Evolutionary conservation across 306 rosid species (phyloP).

Genomic region (Rubus idaeus): DNA sequence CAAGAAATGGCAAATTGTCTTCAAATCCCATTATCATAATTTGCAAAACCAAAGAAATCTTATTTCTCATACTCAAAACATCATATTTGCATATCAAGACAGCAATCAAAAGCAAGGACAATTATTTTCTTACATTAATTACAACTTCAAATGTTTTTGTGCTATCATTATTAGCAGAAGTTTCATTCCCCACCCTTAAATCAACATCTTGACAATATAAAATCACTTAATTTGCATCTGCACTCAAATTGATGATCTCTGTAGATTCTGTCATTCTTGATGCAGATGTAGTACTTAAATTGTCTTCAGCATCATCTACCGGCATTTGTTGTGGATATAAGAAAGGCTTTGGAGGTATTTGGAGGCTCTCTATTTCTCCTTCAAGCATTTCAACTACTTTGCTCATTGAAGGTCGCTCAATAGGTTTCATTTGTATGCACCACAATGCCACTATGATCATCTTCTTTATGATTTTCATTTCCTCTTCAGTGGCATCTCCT

Average conservation of each 20-base stretch:
- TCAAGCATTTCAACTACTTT: background rate
- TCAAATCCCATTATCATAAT: no score
- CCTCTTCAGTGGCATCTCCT: background rate
- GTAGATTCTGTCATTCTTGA: background rate
- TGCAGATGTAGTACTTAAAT: background rate
- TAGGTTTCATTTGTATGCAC: background rate
- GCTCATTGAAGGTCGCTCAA: conserved; percentile 8
- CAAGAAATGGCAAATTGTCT: no score
- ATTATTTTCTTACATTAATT: background rate
- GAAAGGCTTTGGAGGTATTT: conserved; percentile 1
- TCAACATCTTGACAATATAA: background rate
- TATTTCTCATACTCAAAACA: background rate
- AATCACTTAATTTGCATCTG: background rate
- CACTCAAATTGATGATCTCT: background rate
- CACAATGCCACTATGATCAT: no score
- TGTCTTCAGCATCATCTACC: background rate
- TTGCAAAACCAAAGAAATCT: background rate
- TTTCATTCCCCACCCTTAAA: background rate
- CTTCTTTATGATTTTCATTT: background rate
- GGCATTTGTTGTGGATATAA: background rate
- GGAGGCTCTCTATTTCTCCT: background rate
- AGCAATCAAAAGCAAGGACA: background rate
- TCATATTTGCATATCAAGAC: background rate
- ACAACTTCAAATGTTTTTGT: no score
- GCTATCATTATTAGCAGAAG: no score